Evolutionary conservation across 2,329 filamentous ascomycete species (phyloP), one percentile per base, ranked within the genome.

Genomic region (Ampelomyces quisqualis): DNA sequence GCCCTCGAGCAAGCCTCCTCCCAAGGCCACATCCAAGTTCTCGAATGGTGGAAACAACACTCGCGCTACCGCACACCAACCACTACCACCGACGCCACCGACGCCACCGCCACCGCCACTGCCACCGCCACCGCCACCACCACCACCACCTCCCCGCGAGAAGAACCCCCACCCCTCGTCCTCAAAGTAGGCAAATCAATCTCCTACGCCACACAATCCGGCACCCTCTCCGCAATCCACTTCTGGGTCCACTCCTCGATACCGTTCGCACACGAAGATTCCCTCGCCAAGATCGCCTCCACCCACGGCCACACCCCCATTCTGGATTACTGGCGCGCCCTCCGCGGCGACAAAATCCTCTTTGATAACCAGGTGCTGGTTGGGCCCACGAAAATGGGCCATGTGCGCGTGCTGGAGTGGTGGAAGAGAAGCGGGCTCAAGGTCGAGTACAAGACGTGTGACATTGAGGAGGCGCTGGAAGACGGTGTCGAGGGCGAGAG

Each of bases 391-490:
- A 88, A 90, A 57, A 87, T 91, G 62, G 88, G 89, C 4, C 86
- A 94, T 64, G 81, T 90, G 3, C 77, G 82, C 23, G 89, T 95
- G 15, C 73, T 97, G 6, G 88, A 95, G 64, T 96, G 91, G 91
- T 96, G 91, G 90, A 86, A 87, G 60, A 77, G 77, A 38, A 86
- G 84, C 55, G 81, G 83, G 0, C 77, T 90, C 54, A 78, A 80
- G 37, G 90, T 96, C 18, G 89, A 95, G 67, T 96, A 95, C 69
- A 90, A 91, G 67, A 95, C 89, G 1, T 95, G 90, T 67, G 90
- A 95, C 67, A 93, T 97, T 47, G 90, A 96, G 65, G 91, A 96
- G 70, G 90, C 90, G 1, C 76, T 96, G 26, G 90, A 96, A 65
- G 90, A 95, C 64, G 88, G 88, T 15, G 80, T 91, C 3, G 80